phyloP scores from a whole-genome alignment of 2,329 filamentous ascomycete species.

The Emmonsia crescens region DNA sequence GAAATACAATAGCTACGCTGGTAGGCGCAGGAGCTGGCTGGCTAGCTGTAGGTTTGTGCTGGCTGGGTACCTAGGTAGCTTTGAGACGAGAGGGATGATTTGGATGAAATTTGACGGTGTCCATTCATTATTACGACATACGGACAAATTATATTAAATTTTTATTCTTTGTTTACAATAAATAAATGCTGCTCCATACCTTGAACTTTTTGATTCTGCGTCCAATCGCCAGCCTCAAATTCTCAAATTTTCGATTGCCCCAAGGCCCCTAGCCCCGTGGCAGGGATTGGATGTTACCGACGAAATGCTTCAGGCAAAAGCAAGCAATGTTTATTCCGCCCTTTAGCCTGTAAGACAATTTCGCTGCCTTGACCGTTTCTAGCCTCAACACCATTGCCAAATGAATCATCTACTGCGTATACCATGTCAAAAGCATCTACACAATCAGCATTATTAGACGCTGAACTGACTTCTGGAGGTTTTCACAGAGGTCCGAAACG shows the following conservation, averaged over 20 bases:
- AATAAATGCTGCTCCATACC: neutral
- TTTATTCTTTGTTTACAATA: neutral
- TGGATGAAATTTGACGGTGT: neutral
- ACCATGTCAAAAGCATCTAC: constrained; percentile 1
- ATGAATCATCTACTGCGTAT: no score
- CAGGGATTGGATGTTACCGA: no score
- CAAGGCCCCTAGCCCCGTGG: no score
- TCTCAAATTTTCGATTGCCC: no score
- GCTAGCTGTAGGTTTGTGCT: neutral
- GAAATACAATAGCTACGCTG: neutral
- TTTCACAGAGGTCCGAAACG: neutral
- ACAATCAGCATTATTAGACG: neutral
- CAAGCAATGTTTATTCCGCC: no score
- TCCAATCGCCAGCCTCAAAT: no score
- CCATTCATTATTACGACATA: neutral
- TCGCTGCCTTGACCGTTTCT: no score
- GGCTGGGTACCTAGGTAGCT: neutral
- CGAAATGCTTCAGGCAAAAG: no score
- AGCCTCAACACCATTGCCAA: no score
- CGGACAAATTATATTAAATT: neutral
- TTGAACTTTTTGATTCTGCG: neutral
- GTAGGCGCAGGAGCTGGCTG: neutral
- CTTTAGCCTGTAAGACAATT: no score
- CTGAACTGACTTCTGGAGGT: neutral
- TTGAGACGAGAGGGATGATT: neutral